Conservation (phyloP, 768 basidiomycete genomes). For the Suillus fuscotomentosus region DNA sequence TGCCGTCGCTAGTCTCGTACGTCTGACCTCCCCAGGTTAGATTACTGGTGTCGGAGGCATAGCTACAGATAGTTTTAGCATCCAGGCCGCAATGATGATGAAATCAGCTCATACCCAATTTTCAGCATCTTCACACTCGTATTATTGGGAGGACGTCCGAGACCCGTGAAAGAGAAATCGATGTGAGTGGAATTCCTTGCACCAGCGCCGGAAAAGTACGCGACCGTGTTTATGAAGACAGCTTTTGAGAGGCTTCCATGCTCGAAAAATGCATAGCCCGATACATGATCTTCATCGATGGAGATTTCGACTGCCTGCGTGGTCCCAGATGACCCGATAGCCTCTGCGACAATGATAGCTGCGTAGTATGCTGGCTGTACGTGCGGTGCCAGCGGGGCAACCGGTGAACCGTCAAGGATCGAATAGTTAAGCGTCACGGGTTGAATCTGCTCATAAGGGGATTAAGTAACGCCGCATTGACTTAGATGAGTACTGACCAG, state of each 20-base stretch:
- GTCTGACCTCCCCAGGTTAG: conserved; percentile 48
- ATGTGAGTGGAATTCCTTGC: conserved; percentile 15
- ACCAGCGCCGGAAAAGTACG: conserved; percentile 40
- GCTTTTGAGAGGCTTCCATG: conserved; percentile 32
- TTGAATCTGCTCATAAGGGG: conserved; percentile 48
- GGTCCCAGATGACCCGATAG: conserved; percentile 46
- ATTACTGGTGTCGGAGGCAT: conserved; percentile 49
- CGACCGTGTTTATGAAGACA: conserved; percentile 58
- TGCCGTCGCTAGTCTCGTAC: conserved; percentile 50
- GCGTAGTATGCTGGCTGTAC: conserved; percentile 69
- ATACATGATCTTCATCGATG: conserved; percentile 43
- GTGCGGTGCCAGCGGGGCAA: conserved; percentile 55
- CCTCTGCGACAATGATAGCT: conserved; percentile 58
- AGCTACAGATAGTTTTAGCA: conserved; percentile 25
- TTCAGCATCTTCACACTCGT: conserved; percentile 49
- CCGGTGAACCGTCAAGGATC: conserved; percentile 50
- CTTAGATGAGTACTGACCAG: conserved; percentile 35
- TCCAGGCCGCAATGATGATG: background rate
- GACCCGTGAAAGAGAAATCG: background rate
- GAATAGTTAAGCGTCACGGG: conserved; percentile 58
- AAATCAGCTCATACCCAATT: conserved; percentile 36
- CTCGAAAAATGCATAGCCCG: conserved; percentile 36
- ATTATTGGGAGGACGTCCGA: background rate
- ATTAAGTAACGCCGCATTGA: background rate
- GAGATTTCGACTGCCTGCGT: conserved; percentile 46